A percentile compares a stretch with the other conserved stretches of the same genome.
Evolutionary conservation across 2,329 filamentous ascomycete species (phyloP).

Genomic region (Beauveria caledonica): DNA sequence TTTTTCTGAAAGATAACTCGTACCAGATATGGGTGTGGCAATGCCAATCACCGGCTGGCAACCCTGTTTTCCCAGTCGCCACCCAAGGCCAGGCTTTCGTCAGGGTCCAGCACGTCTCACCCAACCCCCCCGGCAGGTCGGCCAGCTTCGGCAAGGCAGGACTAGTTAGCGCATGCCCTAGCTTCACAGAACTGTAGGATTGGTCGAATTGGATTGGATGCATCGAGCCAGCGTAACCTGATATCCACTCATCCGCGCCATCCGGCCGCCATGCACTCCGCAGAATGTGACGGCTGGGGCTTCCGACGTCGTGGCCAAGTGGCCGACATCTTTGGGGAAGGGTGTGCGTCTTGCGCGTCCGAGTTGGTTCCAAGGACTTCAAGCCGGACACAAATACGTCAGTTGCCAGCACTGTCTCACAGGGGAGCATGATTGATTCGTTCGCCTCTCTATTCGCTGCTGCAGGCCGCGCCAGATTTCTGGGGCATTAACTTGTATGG

Average conservation of each 20-base stretch:
- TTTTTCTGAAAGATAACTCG: background rate
- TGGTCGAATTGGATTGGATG: background rate
- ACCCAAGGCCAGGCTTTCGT: background rate
- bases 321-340: background rate
- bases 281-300: slow-evolving; percentile 1
- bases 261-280: background rate
- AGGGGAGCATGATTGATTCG: slow-evolving; percentile 1
- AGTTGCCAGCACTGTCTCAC: background rate
- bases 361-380: background rate
- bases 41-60: slow-evolving; percentile 1
- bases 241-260: background rate
- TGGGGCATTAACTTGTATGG: background rate
- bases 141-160: background rate
- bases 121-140: background rate
- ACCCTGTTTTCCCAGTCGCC: background rate
- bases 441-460: background rate
- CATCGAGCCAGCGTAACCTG: background rate
- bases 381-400: slow-evolving; percentile 5
- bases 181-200: background rate
- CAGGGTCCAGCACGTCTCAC: slow-evolving; percentile 2
- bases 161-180: background rate
- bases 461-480: background rate
- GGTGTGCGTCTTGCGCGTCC: background rate
- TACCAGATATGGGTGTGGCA: background rate
- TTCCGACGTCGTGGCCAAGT: background rate